Conservation (phyloP, 2,329 filamentous ascomycete species). For the Stemphylium beticola region DNA sequence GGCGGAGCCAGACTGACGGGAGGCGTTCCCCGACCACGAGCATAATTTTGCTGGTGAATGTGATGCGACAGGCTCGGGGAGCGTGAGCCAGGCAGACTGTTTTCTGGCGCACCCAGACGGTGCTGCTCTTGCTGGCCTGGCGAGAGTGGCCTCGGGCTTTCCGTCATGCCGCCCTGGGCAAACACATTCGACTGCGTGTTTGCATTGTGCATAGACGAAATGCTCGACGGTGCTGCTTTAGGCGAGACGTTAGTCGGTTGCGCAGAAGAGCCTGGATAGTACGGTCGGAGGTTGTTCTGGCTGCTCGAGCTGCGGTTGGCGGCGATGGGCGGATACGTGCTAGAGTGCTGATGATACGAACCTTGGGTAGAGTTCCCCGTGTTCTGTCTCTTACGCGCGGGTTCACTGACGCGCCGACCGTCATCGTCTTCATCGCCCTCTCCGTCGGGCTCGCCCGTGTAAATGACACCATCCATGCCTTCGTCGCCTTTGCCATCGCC, state of each 20-base stretch:
- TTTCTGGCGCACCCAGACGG: constrained; percentile 60
- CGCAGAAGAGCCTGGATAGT: constrained; percentile 45
- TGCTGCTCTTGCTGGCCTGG: constrained; percentile 64
- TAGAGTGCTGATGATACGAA: constrained; percentile 70
- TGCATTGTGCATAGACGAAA: constrained; percentile 46
- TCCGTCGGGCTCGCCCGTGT: constrained; percentile 62
- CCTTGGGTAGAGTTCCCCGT: constrained; percentile 60
- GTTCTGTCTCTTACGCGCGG: constrained; percentile 73
- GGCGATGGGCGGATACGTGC: constrained; percentile 78
- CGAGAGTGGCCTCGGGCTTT: constrained; percentile 85
- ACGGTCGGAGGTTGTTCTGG: constrained; percentile 41
- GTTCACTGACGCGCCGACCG: constrained; percentile 69
- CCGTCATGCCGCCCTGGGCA: constrained; percentile 74
- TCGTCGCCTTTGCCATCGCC: constrained; percentile 58
- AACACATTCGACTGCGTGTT: constrained; percentile 64
- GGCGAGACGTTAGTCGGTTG: constrained; percentile 50
- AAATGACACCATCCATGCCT: constrained; percentile 68
- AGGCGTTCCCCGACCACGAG: constrained; percentile 62
- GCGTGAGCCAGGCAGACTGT: constrained; percentile 60
- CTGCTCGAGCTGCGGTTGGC: constrained; percentile 37
- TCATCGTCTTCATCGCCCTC: constrained; percentile 61
- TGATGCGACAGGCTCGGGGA: constrained; percentile 71
- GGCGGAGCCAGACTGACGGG: constrained; percentile 54
- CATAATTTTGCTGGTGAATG: constrained; percentile 68
- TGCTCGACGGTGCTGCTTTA: constrained; percentile 45